Percentiles rank a stretch among this genome's conserved stretches.
These are phyloP conservation scores for Kuraishia molischiana DNA, from an alignment of 805 yeast genomes.

Conservation along the genomic window DNA sequence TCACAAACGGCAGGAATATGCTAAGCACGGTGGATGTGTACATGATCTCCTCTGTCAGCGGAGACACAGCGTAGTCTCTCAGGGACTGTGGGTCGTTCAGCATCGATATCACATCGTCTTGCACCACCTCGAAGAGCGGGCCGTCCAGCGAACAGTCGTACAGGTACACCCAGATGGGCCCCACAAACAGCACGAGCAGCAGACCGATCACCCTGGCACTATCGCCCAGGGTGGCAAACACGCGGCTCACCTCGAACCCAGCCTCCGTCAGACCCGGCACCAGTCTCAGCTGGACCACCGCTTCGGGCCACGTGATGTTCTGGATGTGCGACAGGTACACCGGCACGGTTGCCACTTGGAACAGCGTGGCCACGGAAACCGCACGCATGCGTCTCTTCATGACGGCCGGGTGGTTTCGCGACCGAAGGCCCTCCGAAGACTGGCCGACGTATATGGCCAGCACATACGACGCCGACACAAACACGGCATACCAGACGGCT, in stretches of 20 bases:
- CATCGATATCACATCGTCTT: not conserved
- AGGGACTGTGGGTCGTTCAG: constrained; percentile 8
- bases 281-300: constrained; percentile 17
- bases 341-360: constrained; percentile 22
- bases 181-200: constrained; percentile 32
- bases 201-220: constrained; percentile 14
- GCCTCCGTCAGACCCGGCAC: constrained; percentile 19
- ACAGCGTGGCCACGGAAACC: constrained; percentile 21
- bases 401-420: constrained; percentile 33
- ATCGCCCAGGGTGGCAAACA: constrained; percentile 9
- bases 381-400: constrained; percentile 30
- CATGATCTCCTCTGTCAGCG: constrained; percentile 68
- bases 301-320: not conserved
- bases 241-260: constrained; percentile 1
- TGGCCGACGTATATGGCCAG: constrained; percentile 24
- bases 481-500: not conserved
- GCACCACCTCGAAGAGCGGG: not conserved
- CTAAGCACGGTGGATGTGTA: constrained; percentile 41
- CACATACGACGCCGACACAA: constrained; percentile 37
- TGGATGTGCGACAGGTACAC: constrained; percentile 12
- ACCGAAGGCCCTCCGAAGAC: constrained; percentile 10
- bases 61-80: constrained; percentile 60
- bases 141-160: not conserved
- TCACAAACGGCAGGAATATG: not conserved
- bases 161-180: constrained; percentile 33